These are phyloP conservation scores for Xylariomycetidae sp. DNA, from an alignment of 2,329 filamentous ascomycete genomes.

Conservation along the genomic window DNA sequence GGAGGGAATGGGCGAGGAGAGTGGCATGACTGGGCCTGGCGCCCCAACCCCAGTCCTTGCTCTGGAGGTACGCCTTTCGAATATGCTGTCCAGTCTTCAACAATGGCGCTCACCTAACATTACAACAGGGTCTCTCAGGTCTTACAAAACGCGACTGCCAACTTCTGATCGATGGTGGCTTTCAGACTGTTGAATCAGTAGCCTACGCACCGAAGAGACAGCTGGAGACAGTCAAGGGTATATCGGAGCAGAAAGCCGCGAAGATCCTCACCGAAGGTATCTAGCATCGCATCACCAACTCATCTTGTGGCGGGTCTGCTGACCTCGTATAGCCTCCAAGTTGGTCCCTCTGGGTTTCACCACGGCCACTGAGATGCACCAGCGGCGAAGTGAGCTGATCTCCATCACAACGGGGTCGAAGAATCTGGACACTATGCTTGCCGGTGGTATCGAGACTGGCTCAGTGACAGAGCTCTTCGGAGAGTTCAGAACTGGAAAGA, in stretches of 20 bases:
- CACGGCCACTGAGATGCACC: conserved; percentile 98
- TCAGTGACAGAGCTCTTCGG: conserved; percentile 98
- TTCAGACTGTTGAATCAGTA: conserved; percentile 90
- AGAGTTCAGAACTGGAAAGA: conserved; percentile 96
- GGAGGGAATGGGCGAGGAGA: conserved; percentile 64
- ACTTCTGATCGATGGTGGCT: conserved; percentile 84
- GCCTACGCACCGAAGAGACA: conserved; percentile 82
- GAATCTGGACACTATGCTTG: conserved; percentile 89
- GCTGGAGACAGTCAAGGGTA: conserved; percentile 93
- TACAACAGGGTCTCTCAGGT: conserved; percentile 68
- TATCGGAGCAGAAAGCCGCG: conserved; percentile 91
- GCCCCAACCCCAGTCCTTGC: conserved; percentile 85
- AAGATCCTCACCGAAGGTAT: conserved; percentile 86
- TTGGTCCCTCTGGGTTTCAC: conserved; percentile 98
- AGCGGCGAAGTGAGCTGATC: conserved; percentile 90
- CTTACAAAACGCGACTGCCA: conserved; percentile 95
- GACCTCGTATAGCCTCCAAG: conserved; percentile 64
- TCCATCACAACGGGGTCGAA: conserved; percentile 98
- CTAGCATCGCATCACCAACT: conserved; percentile 9
- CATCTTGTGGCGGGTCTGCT: conserved; percentile 2
- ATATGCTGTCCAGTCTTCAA: background rate
- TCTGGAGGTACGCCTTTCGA: conserved; percentile 62
- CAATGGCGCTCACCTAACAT: background rate
- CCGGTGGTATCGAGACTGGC: conserved; percentile 91
- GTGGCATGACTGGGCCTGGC: conserved; percentile 71